These are phyloP conservation scores for Ceratorhiza oryzae-sativae DNA, from an alignment of 1,284 basidiomycete species.

Conservation along the genomic window DNA sequence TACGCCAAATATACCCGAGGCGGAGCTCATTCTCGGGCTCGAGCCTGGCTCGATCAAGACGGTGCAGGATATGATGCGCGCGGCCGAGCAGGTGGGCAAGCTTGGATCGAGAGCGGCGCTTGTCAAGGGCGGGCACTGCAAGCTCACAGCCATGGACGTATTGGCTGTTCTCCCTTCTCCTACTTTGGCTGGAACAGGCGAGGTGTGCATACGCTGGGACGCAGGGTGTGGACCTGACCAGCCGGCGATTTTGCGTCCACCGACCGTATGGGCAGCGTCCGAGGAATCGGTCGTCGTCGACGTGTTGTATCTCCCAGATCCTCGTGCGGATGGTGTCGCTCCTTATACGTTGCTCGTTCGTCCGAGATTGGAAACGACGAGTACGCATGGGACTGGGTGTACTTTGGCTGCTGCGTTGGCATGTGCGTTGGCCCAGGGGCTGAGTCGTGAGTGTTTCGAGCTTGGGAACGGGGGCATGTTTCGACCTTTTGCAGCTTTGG, in stretches of 20 bases:
- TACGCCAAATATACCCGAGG: conserved; percentile 90
- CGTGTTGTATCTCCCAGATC: conserved; percentile 62
- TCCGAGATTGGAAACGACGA: conserved; percentile 70
- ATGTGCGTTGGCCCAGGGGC: conserved; percentile 66
- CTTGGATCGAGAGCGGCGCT: conserved; percentile 69
- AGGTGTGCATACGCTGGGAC: conserved; percentile 27
- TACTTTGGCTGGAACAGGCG: neutral
- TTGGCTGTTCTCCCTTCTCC: neutral
- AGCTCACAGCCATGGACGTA: conserved; percentile 55
- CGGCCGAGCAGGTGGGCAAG: conserved; percentile 60
- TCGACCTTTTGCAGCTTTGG: conserved; percentile 14
- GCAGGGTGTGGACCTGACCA: conserved; percentile 39
- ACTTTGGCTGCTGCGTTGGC: conserved; percentile 87
- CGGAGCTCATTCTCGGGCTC: conserved; percentile 66
- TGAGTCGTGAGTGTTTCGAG: conserved; percentile 53
- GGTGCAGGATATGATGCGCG: conserved; percentile 69
- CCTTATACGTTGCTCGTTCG: conserved; percentile 64
- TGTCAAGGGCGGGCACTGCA: conserved; percentile 88
- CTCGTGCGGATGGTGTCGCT: conserved; percentile 42
- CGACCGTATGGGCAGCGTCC: neutral
- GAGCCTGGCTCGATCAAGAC: conserved; percentile 54
- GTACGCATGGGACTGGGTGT: conserved; percentile 94
- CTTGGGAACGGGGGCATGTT: conserved; percentile 1
- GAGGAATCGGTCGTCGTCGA: conserved; percentile 71
- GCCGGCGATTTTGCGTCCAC: conserved; percentile 30